A percentile compares a stretch with the other conserved stretches of the same genome.
Conservation (phyloP, 805 yeast species). For the Metschnikowia henanensis region DNA sequence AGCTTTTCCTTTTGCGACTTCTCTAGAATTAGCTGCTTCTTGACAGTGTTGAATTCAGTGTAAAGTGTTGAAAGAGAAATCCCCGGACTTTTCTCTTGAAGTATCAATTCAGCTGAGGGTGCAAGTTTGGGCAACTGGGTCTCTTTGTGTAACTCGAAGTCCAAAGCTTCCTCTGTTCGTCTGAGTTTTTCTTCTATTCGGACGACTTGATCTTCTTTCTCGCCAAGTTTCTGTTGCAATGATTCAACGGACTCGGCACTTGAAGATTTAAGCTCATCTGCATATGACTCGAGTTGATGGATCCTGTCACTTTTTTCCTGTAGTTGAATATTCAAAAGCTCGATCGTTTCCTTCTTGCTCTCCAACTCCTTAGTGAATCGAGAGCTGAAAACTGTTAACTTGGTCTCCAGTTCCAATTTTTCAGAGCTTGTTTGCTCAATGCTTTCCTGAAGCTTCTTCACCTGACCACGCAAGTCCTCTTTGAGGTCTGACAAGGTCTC, state of each 20-base stretch:
- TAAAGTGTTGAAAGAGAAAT: conserved; percentile 66
- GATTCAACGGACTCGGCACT: conserved; percentile 36
- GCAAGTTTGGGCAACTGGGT: conserved; percentile 46
- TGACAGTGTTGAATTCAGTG: conserved; percentile 61
- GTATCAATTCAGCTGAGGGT: conserved; percentile 55
- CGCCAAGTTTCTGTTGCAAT: conserved; percentile 34
- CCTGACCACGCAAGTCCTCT: conserved; percentile 30
- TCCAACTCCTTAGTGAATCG: conserved; percentile 36
- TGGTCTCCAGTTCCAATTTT: conserved; percentile 23
- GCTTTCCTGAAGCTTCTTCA: conserved; percentile 49
- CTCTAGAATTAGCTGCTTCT: conserved; percentile 67
- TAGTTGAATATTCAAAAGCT: conserved; percentile 53
- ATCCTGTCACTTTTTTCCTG: conserved; percentile 54
- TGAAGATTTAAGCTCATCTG: conserved; percentile 41
- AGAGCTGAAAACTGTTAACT: conserved; percentile 48
- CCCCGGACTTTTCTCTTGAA: conserved; percentile 44
- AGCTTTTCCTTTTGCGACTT: conserved; percentile 68
- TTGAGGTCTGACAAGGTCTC: conserved; percentile 36
- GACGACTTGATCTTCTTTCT: conserved; percentile 36
- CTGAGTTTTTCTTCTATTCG: conserved; percentile 36
- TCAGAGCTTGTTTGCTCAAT: conserved; percentile 25
- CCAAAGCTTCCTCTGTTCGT: conserved; percentile 42
- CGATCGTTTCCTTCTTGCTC: conserved; percentile 59
- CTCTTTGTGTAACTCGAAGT: conserved; percentile 38
- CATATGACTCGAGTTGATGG: conserved; percentile 48